Evolutionary conservation across 768 basidiomycete genomes (phyloP), one percentile per base, ranked within the genome.

Genomic region (Xerocomellus chrysenteron): DNA sequence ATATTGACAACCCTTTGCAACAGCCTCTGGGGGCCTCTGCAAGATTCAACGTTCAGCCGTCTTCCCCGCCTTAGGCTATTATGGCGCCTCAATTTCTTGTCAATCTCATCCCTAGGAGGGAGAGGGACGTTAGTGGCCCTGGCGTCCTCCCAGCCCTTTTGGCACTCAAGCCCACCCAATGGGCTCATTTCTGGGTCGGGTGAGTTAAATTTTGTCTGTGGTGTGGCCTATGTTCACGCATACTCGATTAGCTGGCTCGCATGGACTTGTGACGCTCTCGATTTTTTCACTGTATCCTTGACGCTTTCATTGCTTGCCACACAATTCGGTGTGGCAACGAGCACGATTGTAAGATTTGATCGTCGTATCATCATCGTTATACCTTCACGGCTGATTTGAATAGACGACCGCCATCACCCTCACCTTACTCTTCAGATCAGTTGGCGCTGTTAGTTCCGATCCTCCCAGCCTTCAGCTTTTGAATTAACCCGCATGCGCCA

Each of bases 371-470:
- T 26, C 17, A 16, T 8, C 4, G 1, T 32, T 43, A 24, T 19
- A 8, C 33, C 40, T 37, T 41, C 2, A 26, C 28, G 43, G 47
- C 49, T 58, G 14, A 44, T 37, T 2, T n/a, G 8, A 40, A 21
- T 54, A 80, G 80, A 90, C 91, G 47, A 85, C 86, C 19, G 82
- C 92, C 5, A 94, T 98, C 67, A 97, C 95, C 7, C 79, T 97
- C 47, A 97, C 95, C 0, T 79, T 98, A 1, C 82, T 98, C n/a
- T 89, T 98, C 78, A 84, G 95, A 56, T 88, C 90, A 5, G 75
- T 82, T 49, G 90, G 89, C 35, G 88, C 90, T 41, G 87, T 80
- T 40, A 66, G 80, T 39, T 6, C 5, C 24, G 49, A 12, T 35
- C 48, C 44, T 21, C 35, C 16, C 35, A 0, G 10, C 3, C 26